Evolutionary conservation across 371 early-diverging fungal species (phyloP).

Genomic region (Choanephora cucurbitarum): DNA sequence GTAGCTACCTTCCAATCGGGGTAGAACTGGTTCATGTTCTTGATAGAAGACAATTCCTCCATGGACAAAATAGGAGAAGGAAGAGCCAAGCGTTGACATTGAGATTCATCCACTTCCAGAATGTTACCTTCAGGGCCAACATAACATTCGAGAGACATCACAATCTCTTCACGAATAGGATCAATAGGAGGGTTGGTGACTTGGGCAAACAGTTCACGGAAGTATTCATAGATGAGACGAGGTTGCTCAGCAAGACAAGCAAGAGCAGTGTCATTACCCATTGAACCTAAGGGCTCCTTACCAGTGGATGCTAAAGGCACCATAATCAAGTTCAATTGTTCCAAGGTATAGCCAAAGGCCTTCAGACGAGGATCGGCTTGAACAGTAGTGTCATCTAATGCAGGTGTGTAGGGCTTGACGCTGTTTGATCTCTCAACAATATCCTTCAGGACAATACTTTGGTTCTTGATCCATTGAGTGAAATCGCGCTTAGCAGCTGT

Average conservation of each 20-base stretch:
- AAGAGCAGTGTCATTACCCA: constrained; percentile 95
- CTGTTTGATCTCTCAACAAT: too few relatives aligned
- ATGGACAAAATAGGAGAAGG: constrained; percentile 86
- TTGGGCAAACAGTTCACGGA: constrained; percentile 96
- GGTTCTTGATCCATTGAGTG: constrained; percentile 85
- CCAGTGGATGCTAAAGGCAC: constrained; percentile 85
- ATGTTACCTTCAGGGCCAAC: constrained; percentile 95
- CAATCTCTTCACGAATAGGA: constrained; percentile 96
- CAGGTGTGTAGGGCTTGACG: too few relatives aligned
- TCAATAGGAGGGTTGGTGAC: constrained; percentile 98
- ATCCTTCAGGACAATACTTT: constrained; percentile 73
- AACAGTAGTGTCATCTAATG: constrained; percentile 41
- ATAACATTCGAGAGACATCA: constrained; percentile 95
- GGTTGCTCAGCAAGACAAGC: constrained; percentile 91
- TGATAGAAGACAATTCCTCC: constrained; percentile 80
- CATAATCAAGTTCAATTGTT: constrained; percentile 88
- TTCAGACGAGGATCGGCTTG: constrained; percentile 80
- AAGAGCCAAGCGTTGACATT: constrained; percentile 78
- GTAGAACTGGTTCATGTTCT: constrained; percentile 72
- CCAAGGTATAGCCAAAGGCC: constrained; percentile 91
- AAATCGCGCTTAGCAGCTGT: constrained; percentile 75
- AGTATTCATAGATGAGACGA: constrained; percentile 92
- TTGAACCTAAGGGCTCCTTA: constrained; percentile 96
- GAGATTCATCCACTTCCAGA: constrained; percentile 77
- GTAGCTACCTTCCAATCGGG: constrained; percentile 79